Conservation (phyloP, 108 stramenopile genomes). For the Pelagomonas calceolata region DNA sequence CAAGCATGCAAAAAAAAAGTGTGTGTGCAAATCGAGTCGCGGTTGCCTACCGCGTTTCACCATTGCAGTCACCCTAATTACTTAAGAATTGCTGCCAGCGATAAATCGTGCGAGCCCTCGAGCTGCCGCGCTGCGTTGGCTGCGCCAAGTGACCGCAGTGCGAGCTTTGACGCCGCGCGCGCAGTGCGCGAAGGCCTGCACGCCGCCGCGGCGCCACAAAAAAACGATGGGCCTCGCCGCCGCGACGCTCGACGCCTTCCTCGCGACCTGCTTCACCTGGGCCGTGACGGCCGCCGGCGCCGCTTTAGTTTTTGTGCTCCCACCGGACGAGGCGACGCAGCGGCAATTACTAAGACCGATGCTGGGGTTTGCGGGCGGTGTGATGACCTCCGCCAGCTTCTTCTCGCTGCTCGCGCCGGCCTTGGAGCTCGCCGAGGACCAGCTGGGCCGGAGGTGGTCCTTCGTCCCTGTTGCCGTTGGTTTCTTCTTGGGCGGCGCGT, state of each 20-base stretch:
- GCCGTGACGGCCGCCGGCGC: constrained; percentile 10
- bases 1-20: too few relatives aligned
- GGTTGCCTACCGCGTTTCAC: too few relatives aligned
- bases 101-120: too few relatives aligned
- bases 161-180: too few relatives aligned
- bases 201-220: too few relatives aligned
- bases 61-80: too few relatives aligned
- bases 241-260: constrained; percentile 4
- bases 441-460: background rate
- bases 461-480: constrained; percentile 10
- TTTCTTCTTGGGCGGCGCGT: background rate
- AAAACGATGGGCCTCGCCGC: too few relatives aligned
- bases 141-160: too few relatives aligned
- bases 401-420: constrained; percentile 11
- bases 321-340: constrained; percentile 1
- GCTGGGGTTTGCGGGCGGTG: constrained; percentile 13
- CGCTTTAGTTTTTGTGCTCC: constrained; percentile 9
- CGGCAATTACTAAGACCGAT: constrained; percentile 1
- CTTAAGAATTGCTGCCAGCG: too few relatives aligned
- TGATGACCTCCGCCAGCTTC: constrained; percentile 10
- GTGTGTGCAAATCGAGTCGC: too few relatives aligned
- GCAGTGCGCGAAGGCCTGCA: too few relatives aligned
- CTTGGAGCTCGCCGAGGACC: constrained; percentile 6
- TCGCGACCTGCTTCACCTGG: constrained; percentile 17
- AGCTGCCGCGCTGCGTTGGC: too few relatives aligned